These are phyloP conservation scores for Carex scoparia DNA, from an alignment of 176 grass and related monocot genomes.

Conservation along the genomic window DNA sequence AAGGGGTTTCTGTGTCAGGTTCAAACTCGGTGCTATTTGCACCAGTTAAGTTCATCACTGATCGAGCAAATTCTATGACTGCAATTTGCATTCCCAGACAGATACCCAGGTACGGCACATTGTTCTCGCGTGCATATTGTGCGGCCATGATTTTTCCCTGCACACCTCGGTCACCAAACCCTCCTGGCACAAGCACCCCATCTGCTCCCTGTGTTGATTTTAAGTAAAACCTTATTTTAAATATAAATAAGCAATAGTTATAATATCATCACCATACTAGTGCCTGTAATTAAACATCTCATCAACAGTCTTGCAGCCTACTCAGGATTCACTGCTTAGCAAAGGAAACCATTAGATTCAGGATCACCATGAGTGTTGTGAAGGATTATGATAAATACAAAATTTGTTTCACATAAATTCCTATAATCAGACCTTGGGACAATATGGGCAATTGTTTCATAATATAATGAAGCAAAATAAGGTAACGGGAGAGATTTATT, in stretches of 20 bases:
- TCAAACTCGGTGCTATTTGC: slow-evolving; percentile 96
- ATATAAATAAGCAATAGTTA: not conserved
- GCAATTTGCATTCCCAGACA: slow-evolving; percentile 97
- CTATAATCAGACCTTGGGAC: not conserved
- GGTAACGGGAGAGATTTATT: not conserved
- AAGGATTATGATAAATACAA: slow-evolving; percentile 6
- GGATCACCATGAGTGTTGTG: not conserved
- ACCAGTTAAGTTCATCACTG: slow-evolving; percentile 60
- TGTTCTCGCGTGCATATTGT: slow-evolving; percentile 76
- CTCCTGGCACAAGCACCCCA: slow-evolving; percentile 87
- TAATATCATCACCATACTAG: not conserved
- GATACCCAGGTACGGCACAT: slow-evolving; percentile 85
- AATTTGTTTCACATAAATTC: not conserved
- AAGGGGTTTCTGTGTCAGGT: slow-evolving; percentile 44
- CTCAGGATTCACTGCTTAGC: not conserved
- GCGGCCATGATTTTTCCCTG: slow-evolving; percentile 93
- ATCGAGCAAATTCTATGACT: slow-evolving; percentile 81
- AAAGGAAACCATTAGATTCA: not conserved
- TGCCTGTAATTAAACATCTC: not conserved
- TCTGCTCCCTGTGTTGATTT: slow-evolving; percentile 49
- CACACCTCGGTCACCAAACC: slow-evolving; percentile 92
- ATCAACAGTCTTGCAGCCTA: not conserved
- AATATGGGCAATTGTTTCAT: not conserved
- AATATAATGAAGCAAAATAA: not conserved
- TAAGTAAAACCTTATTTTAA: not conserved